A percentile compares a stretch with the other conserved stretches of the same genome.
Evolutionary conservation across 108 stramenopile species (phyloP).

Genomic region (Skeletonema marinoi): DNA sequence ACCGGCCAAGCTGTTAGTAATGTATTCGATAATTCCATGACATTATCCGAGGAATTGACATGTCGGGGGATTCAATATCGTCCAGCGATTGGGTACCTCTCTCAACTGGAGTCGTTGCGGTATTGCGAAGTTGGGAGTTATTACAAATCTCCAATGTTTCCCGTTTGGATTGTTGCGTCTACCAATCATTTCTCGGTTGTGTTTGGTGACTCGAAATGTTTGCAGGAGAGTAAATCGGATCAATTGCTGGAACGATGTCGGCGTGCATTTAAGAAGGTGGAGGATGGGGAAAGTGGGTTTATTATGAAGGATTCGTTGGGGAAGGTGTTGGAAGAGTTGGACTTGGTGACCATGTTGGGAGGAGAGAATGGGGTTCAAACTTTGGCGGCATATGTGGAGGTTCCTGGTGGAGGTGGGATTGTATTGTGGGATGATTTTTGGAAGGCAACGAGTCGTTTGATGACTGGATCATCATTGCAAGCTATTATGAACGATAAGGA

Average conservation of each 20-base stretch:
- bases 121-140: constrained; percentile 84
- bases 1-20: constrained; percentile 85
- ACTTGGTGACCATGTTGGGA: constrained; percentile 39
- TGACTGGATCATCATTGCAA: constrained; percentile 69
- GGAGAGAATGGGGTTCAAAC: constrained; percentile 56
- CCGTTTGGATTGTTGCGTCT: constrained; percentile 86
- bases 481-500: constrained; percentile 39
- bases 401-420: constrained; percentile 65
- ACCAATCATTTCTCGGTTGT: constrained; percentile 84
- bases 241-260: constrained; percentile 72
- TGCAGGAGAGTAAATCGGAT: constrained; percentile 73
- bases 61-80: constrained; percentile 78
- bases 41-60: constrained; percentile 62
- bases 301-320: constrained; percentile 55
- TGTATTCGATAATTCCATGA: constrained; percentile 83
- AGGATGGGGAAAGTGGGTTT: constrained; percentile 76
- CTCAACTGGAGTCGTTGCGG: constrained; percentile 75
- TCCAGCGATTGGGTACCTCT: constrained; percentile 83
- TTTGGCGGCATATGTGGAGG: constrained; percentile 68
- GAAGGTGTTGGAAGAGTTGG: constrained; percentile 55
- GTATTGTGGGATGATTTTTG: constrained; percentile 86
- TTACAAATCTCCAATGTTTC: constrained; percentile 81
- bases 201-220: constrained; percentile 66
- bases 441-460: constrained; percentile 58
- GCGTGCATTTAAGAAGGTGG: constrained; percentile 73